Base-by-base conservation (phyloP, 805 yeast genomes). In the Maudiozyma barnettii region DNA sequence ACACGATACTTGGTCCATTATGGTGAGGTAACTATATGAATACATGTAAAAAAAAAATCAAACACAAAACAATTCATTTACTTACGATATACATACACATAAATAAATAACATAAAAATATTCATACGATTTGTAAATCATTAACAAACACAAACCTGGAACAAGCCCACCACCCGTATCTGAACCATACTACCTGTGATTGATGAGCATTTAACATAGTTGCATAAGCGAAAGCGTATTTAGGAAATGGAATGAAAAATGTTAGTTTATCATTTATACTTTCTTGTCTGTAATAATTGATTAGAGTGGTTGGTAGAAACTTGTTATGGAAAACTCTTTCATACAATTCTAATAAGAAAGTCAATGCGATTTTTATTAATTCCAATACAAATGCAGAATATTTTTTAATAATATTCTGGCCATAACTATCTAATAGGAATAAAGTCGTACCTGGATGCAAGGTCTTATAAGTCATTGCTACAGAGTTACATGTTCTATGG, bases 171-270 rank as follows among this genome's bases (percentile, higher is more conserved):
- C 97, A 93, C 1, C 88, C 82, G 69, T 84, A 85, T 54, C 99
- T 74, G 64, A 83, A 93, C 97, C 97, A 91, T 8, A 84, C 90
- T 85, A 93, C 85, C 64, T 93, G 99, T 1, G 95, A 79, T 51
- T 73, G 72, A 66, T 93, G 98, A 2, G 84, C 95, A 53, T 73
- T 73, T 2, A 81, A 68, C 96, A 91, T 88, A 4, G 95, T 84
- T 0, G 83, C 74, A 46, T 81, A 71, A 4, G 75, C 59, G 13
- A 68, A 46, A 1, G 67, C 49, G 42, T 64, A 62, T 41, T 57
- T 61, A 30, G 51, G 62, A 57, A 35, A 68, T 12, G 58, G 58
- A 52, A 41, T 68, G 39, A 74, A 65, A 47, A 65, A 68, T 18
- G 40, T 21, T 13, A 37, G 8, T 19, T 21, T 21, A 8, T 37